These are phyloP conservation scores for Lupinus albus DNA, from an alignment of 306 rosid genomes.

Conservation along the genomic window DNA sequence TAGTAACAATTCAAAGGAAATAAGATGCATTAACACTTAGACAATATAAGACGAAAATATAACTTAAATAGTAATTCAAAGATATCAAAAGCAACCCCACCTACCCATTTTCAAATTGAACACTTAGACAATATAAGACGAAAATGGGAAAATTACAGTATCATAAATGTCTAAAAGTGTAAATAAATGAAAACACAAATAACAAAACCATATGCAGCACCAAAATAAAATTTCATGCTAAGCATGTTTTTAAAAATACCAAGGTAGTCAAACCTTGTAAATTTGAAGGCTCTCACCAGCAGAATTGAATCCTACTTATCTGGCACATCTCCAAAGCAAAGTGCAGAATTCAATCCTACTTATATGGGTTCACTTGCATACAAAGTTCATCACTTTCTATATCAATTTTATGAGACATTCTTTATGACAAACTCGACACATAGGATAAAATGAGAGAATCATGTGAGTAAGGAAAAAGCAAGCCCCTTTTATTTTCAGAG, in stretches of 20 bases:
- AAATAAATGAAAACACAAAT: slow-evolving; percentile 1
- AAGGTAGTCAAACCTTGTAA: slow-evolving; percentile 29
- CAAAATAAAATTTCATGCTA: not conserved
- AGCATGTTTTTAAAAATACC: not conserved
- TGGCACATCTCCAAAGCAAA: not conserved
- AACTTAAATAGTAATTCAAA: not conserved
- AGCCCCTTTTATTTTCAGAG: not conserved
- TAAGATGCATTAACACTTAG: not conserved
- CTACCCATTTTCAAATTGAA: slow-evolving; percentile 15
- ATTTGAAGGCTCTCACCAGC: not conserved
- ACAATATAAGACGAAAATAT: no score
- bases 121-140: not conserved
- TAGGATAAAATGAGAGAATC: no score
- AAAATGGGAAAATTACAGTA: not conserved
- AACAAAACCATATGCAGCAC: not conserved
- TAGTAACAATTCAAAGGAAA: slow-evolving; percentile 22
- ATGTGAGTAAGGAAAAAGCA: no score
- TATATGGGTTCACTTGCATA: no score
- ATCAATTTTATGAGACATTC: no score
- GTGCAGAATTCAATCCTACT: no score
- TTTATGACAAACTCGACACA: no score
- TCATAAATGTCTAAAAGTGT: slow-evolving; percentile 12
- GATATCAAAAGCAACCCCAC: slow-evolving; percentile 8
- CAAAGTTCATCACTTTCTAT: no score
- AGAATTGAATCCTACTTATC: slow-evolving; percentile 15